Base-by-base conservation (phyloP, 257 asterid species). In the Fraxinus anomala region DNA sequence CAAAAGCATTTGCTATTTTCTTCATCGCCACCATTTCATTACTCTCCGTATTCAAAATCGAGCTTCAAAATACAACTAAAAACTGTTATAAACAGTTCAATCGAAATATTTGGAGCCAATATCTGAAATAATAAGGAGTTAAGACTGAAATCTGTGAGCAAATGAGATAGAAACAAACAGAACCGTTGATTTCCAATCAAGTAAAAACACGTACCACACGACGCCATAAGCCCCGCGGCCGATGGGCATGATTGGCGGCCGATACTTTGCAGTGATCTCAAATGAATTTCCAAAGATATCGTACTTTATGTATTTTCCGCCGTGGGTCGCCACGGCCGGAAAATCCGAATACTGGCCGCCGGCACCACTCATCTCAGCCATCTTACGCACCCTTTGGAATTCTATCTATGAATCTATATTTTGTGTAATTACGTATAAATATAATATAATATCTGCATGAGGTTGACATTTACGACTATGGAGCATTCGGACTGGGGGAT, bases 141-240 rank as follows among this genome's bases (percentile, higher is more conserved):
- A 13, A 44, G 3, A 44, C 19, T 44, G 0, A 42, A 44, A 12
- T 44, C 17, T 44, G 17, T 12, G 54, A 44, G 51, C 16, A 12
- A 16, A 42, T 12, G 51, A 42, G 19, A 44, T 13, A 44, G 11
- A 28, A 8, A 39, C 26, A 34, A 65, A 30, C n/a, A n/a, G 42
- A 19, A 69, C 10, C 72, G 21, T 37, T 10, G 17, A 31, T 30
- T 5, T 28, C 0, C 7, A 42, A 49, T n/a, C 17, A 44, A 36
- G 23, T 10, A 59, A 33, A 80, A 34, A 2, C 10, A 5, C 70
- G 76, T 83, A 95, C 99, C 99, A 93, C 75, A 95, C 98, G 59
- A 96, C 89, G 79, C 99, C 99, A 72, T 96, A 96, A 44, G 99
- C 99, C 16, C 99, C 99, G 44, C 99, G 98, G 63, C 97, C 99